These are phyloP conservation scores for Fistulina hepatica DNA, from an alignment of 1,284 basidiomycete species.

Conservation along the genomic window DNA sequence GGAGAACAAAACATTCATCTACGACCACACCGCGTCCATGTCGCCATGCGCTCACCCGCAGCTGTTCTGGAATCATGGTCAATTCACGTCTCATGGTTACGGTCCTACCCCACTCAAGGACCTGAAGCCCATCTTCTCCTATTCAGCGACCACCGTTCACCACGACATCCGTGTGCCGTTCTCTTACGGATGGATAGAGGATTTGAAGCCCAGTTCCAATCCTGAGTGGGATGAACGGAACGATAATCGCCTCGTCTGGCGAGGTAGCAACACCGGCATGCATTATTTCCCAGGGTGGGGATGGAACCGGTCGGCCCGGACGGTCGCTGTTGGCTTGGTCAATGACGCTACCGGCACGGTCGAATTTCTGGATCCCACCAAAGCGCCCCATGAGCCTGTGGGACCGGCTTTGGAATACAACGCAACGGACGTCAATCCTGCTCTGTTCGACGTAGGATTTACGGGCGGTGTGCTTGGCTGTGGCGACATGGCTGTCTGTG, in stretches of 20 bases:
- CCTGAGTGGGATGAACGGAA: conserved; percentile 44
- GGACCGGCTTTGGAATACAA: conserved; percentile 1
- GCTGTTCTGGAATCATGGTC: conserved; percentile 38
- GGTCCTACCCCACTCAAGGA: conserved; percentile 32
- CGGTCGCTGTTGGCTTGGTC: conserved; percentile 24
- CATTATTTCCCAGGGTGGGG: conserved; percentile 23
- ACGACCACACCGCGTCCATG: conserved; percentile 39
- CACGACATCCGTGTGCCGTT: conserved; percentile 43
- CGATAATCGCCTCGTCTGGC: conserved; percentile 49
- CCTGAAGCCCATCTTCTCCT: conserved; percentile 41
- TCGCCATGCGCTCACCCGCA: conserved; percentile 48
- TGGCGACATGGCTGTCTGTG: conserved; percentile 30
- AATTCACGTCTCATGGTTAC: conserved; percentile 35
- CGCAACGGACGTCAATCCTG: conserved; percentile 26
- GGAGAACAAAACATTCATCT: conserved; percentile 34
- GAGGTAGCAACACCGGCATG: conserved; percentile 59
- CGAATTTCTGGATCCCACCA: conserved; percentile 3
- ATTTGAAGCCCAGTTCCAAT: conserved; percentile 32
- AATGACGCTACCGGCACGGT: conserved; percentile 24
- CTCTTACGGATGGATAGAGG: conserved; percentile 24
- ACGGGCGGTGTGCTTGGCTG: conserved; percentile 37
- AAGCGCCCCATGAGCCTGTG: background rate
- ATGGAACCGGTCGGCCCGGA: conserved; percentile 28
- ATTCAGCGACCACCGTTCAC: conserved; percentile 44
- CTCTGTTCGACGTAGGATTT: conserved; percentile 45